A percentile compares a stretch with the other conserved stretches of the same genome.
phyloP scores from a whole-genome alignment of 345 rosid genomes.

The Streptanthus diversifolius region DNA sequence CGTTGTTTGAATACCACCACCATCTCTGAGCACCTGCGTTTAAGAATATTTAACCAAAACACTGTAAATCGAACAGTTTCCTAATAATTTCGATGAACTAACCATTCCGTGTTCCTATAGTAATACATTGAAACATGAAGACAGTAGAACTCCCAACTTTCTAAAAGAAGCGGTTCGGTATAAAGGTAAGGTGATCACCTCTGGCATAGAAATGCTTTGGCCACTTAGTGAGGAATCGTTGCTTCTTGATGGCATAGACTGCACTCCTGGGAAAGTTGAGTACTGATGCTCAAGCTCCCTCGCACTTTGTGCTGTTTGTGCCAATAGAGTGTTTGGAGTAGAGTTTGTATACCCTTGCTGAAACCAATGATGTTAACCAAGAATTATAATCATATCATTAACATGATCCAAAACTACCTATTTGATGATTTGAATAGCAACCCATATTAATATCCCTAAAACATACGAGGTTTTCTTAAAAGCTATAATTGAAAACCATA shows the following conservation, averaged over 20 bases:
- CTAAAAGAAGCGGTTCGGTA: not conserved
- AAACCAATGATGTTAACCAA: conserved; percentile 9
- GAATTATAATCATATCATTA: not conserved
- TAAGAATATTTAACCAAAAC: conserved; percentile 2
- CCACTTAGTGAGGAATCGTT: conserved; percentile 58
- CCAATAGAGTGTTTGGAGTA: conserved; percentile 59
- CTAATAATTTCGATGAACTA: not conserved
- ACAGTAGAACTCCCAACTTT: not conserved
- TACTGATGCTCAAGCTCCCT: conserved; percentile 80
- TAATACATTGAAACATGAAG: not conserved
- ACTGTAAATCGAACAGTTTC: not conserved
- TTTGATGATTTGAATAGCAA: not conserved
- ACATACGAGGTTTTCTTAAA: too few relatives aligned
- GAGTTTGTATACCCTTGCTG: conserved; percentile 69
- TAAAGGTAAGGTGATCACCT: conserved; percentile 44
- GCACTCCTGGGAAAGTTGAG: conserved; percentile 65
- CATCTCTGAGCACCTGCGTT: conserved; percentile 64
- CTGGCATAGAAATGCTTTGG: conserved; percentile 67
- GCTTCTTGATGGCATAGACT: conserved; percentile 61
- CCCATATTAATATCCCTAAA: not conserved
- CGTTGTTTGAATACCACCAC: conserved; percentile 46
- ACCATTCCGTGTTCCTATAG: not conserved
- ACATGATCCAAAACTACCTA: not conserved
- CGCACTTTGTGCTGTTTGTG: conserved; percentile 61
- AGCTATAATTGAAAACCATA: too few relatives aligned